These are phyloP conservation scores for Candida neerlandica DNA, from an alignment of 1,139 yeast species.

Conservation along the genomic window DNA sequence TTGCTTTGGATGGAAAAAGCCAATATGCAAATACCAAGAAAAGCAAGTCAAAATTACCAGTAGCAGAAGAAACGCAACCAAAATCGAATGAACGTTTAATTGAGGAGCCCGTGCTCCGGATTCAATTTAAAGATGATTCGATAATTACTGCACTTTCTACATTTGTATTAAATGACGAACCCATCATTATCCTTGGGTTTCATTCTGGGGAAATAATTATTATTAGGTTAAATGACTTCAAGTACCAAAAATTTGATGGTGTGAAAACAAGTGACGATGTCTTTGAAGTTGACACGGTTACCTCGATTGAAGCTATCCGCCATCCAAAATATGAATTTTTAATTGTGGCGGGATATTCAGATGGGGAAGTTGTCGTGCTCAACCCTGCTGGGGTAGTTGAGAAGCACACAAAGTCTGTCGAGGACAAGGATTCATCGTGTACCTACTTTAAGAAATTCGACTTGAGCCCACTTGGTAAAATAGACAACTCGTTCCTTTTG, in stretches of 20 bases:
- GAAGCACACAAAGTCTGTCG: constrained; percentile 30
- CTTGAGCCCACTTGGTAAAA: constrained; percentile 30
- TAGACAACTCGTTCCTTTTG: constrained; percentile 11
- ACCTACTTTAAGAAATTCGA: constrained; percentile 46
- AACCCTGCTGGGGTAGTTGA: constrained; percentile 26
- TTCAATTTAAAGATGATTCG: constrained; percentile 29
- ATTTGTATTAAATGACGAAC: constrained; percentile 24
- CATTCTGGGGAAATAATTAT: constrained; percentile 38
- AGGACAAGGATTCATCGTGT: constrained; percentile 35
- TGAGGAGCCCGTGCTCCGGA: constrained; percentile 38
- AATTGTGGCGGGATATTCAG: constrained; percentile 41
- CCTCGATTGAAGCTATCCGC: constrained; percentile 34
- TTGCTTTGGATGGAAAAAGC: constrained; percentile 31
- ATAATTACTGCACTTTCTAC: constrained; percentile 36
- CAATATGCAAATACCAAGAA: constrained; percentile 26
- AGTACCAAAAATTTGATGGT: constrained; percentile 31
- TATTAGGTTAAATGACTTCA: constrained; percentile 31
- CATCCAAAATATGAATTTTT: constrained; percentile 36
- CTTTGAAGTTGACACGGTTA: constrained; percentile 25
- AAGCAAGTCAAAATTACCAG: constrained; percentile 22
- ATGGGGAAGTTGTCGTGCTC: constrained; percentile 43
- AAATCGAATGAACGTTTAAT: constrained; percentile 23
- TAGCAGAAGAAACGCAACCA: constrained; percentile 21
- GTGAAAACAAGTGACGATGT: constrained; percentile 5
- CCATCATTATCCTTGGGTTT: constrained; percentile 38